Percentiles rank a stretch among this genome's conserved stretches.
Conservation (phyloP, 1,139 yeast species). For the Suhomyces bokatorum region DNA sequence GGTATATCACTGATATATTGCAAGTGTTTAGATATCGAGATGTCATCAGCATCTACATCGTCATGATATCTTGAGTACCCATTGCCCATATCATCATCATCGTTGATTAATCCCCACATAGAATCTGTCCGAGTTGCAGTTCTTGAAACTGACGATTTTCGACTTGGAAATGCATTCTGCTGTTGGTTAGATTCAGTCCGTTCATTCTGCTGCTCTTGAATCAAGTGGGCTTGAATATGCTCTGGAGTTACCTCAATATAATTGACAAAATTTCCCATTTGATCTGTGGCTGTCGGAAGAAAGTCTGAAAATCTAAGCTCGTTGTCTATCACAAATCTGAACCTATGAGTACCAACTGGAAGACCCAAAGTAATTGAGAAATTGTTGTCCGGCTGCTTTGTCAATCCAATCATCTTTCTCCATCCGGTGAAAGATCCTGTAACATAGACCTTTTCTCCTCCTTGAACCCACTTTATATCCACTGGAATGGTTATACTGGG, state of each 20-base stretch:
- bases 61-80: constrained; percentile 80
- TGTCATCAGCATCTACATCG: constrained; percentile 47
- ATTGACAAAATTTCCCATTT: constrained; percentile 53
- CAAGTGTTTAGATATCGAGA: constrained; percentile 19
- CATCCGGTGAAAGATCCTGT: constrained; percentile 54
- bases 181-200: constrained; percentile 13
- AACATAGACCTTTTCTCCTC: constrained; percentile 78
- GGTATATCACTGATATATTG: constrained; percentile 76
- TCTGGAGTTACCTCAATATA: constrained; percentile 51
- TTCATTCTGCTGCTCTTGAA: constrained; percentile 19
- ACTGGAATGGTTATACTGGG: constrained; percentile 50
- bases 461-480: constrained; percentile 90
- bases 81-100: constrained; percentile 78
- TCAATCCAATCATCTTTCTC: constrained; percentile 53
- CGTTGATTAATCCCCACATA: constrained; percentile 57
- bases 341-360: constrained; percentile 51
- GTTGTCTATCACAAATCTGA: constrained; percentile 49
- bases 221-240: constrained; percentile 27
- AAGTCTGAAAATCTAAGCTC: constrained; percentile 49
- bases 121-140: constrained; percentile 43
- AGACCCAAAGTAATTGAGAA: constrained; percentile 45
- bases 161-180: constrained; percentile 11
- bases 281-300: constrained; percentile 52
- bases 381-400: constrained; percentile 47
- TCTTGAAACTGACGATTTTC: constrained; percentile 22